A percentile compares a stretch with the other conserved stretches of the same genome.
Conservation (phyloP, 2,329 filamentous ascomycete genomes). For the Helminthosporium solani region DNA sequence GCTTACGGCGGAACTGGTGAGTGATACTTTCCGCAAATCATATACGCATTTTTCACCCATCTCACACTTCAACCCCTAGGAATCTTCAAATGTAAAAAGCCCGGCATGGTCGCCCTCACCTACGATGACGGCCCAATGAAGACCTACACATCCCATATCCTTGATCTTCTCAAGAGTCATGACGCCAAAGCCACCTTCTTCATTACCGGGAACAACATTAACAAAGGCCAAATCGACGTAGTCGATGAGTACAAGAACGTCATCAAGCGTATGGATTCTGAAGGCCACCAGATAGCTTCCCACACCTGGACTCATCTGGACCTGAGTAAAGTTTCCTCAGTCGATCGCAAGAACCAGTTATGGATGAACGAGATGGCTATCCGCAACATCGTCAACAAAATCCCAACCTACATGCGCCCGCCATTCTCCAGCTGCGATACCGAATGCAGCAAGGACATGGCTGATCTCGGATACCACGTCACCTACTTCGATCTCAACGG, state of each 20-base stretch:
- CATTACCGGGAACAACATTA: slow-evolving; percentile 59
- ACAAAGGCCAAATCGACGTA: slow-evolving; percentile 58
- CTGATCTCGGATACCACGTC: slow-evolving; percentile 58
- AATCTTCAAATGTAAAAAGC: slow-evolving; percentile 55
- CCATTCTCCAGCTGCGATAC: slow-evolving; percentile 51
- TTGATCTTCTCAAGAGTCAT: slow-evolving; percentile 61
- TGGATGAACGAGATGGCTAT: slow-evolving; percentile 57
- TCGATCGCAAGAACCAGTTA: slow-evolving; percentile 52
- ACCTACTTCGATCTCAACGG: slow-evolving; percentile 63
- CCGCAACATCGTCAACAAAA: slow-evolving; percentile 56
- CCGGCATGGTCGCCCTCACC: slow-evolving; percentile 65
- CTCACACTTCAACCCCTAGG: neutral
- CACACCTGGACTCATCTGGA: slow-evolving; percentile 59
- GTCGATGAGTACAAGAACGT: slow-evolving; percentile 49
- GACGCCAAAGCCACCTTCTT: slow-evolving; percentile 68
- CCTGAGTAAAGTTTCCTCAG: slow-evolving; percentile 43
- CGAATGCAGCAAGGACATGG: slow-evolving; percentile 43
- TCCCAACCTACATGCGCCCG: slow-evolving; percentile 58
- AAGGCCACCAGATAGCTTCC: slow-evolving; percentile 62
- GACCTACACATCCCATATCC: slow-evolving; percentile 60
- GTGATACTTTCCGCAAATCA: too few species aligned
- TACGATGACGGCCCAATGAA: slow-evolving; percentile 66
- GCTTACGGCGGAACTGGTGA: slow-evolving; percentile 55
- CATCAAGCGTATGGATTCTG: slow-evolving; percentile 56
- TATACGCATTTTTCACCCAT: neutral